Conservation (phyloP, 345 rosid species). For the Populus tremula region DNA sequence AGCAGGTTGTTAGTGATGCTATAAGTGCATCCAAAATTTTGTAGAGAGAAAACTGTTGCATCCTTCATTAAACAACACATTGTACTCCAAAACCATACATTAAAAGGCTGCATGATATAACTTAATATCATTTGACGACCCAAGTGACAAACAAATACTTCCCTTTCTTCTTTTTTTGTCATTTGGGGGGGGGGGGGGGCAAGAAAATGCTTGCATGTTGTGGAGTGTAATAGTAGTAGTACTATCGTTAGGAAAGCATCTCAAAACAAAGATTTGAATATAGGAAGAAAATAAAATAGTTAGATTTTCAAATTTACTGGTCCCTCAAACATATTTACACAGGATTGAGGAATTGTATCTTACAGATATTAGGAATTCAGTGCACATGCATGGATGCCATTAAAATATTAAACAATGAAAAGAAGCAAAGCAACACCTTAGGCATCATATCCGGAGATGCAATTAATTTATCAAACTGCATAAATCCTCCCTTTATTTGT, state of each 20-base stretch:
- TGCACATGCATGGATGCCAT: neutral
- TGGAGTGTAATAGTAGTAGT: neutral
- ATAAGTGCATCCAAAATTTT: neutral
- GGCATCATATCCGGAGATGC: constrained; percentile 99
- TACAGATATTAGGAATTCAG: neutral
- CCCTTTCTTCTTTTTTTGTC: neutral
- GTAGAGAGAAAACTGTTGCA: neutral
- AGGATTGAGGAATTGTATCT: neutral
- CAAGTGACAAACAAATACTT: no score
- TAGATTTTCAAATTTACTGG: neutral
- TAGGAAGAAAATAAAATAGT: no score
- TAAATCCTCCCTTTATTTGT: constrained; percentile 90
- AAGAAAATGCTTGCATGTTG: neutral
- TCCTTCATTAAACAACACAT: neutral
- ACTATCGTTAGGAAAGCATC: neutral
- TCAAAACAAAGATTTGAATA: neutral
- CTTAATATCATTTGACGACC: neutral
- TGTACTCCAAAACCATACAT: neutral
- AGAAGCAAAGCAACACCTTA: constrained; percentile 58
- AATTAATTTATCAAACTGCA: constrained; percentile 95
- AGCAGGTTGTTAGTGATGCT: neutral
- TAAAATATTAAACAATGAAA: neutral
- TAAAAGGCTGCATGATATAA: neutral
- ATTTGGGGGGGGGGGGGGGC: neutral
- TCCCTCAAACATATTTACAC: neutral